Conservation (phyloP, 768 basidiomycete genomes). For the Cubamyces sp. region DNA sequence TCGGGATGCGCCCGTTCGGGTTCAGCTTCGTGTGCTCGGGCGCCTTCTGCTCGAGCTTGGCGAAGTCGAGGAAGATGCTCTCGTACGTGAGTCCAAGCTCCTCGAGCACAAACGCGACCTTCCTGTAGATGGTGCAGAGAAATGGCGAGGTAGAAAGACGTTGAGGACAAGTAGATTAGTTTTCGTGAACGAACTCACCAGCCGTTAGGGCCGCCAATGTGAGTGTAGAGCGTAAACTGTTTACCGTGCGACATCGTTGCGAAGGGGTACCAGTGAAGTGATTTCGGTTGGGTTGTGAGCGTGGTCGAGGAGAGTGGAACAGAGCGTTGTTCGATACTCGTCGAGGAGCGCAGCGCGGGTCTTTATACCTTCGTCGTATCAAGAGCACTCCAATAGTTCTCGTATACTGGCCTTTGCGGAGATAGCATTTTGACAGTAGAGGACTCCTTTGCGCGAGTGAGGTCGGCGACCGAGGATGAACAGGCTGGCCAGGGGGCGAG, state of each 20-base stretch:
- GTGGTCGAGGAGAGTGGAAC: not conserved
- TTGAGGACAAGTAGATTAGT: not conserved
- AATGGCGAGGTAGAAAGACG: not conserved
- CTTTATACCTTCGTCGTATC: not conserved
- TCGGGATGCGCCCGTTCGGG: constrained; percentile 44
- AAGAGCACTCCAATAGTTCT: not conserved
- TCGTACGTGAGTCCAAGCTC: constrained; percentile 35
- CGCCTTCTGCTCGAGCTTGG: constrained; percentile 32
- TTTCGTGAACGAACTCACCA: constrained; percentile 22
- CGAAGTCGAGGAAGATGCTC: constrained; percentile 34
- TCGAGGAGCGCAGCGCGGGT: constrained; percentile 3
- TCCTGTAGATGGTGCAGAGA: constrained; percentile 16
- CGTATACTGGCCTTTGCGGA: not conserved
- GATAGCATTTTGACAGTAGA: not conserved
- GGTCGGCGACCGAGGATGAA: not conserved
- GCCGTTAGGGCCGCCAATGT: constrained; percentile 31
- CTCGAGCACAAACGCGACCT: constrained; percentile 32
- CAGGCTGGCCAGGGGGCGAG: not conserved
- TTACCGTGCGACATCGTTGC: constrained; percentile 35
- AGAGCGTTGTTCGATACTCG: not conserved
- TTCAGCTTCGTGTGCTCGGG: constrained; percentile 33
- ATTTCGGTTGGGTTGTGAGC: not conserved
- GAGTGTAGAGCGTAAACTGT: constrained; percentile 36
- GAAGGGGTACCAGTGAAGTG: too few relatives aligned
- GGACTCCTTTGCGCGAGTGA: not conserved